Percentiles rank a stretch among this genome's conserved stretches.
Conservation (phyloP, 2,329 filamentous ascomycete genomes). For the Colletotrichum limetticola region DNA sequence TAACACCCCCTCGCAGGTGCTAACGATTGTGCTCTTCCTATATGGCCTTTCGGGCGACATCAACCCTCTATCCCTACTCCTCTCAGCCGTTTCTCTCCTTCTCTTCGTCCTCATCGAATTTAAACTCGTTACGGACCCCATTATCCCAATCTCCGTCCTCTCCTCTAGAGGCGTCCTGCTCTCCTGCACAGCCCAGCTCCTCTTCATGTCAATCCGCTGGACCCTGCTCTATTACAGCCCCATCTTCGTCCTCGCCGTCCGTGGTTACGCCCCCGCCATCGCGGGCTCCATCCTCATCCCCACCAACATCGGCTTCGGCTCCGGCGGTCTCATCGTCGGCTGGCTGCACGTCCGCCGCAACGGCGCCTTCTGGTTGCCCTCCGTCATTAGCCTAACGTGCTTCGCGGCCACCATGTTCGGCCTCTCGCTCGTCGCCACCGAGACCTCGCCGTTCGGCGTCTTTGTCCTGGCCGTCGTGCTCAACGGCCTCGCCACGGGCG, state of each 20-base stretch:
- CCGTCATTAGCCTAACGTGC: conserved; percentile 67
- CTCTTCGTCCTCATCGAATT: conserved; percentile 73
- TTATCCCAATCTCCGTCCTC: conserved; percentile 79
- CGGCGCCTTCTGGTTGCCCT: conserved; percentile 78
- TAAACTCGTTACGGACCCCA: conserved; percentile 72
- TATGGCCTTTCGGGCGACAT: conserved; percentile 75
- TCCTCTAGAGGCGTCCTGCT: conserved; percentile 76
- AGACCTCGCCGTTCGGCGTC: conserved; percentile 57
- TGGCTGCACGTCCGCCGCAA: conserved; percentile 78
- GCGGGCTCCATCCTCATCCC: conserved; percentile 83
- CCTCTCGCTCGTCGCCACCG: conserved; percentile 65
- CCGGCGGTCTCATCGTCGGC: conserved; percentile 79
- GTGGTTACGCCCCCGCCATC: conserved; percentile 73
- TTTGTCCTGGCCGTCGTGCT: conserved; percentile 72
- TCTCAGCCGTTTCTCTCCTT: conserved; percentile 63
- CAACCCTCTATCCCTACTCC: conserved; percentile 65
- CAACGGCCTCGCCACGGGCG: conserved; percentile 80
- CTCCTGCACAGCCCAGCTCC: conserved; percentile 78
- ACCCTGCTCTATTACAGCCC: conserved; percentile 83
- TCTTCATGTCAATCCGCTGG: conserved; percentile 86
- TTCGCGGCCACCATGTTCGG: conserved; percentile 70
- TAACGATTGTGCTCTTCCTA: conserved; percentile 77
- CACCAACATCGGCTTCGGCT: conserved; percentile 82
- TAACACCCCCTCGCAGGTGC: no score
- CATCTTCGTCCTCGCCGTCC: conserved; percentile 81